Evolutionary conservation across 345 rosid genomes (phyloP).

Genomic region (Dovyalis caffra): DNA sequence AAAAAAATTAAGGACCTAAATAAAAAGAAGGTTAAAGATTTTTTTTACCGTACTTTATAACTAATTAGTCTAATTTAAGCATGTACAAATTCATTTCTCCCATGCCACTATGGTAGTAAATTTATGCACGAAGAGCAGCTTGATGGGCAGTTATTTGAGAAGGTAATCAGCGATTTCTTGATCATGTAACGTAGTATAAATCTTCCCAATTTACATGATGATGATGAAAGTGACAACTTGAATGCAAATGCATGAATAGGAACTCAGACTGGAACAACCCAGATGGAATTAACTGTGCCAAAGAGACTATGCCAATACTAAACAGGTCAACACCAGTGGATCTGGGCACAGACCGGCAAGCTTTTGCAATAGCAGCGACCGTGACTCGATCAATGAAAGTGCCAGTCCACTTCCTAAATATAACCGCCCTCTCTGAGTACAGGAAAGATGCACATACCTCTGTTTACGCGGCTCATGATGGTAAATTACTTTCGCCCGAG

Average conservation of each 20-base stretch:
- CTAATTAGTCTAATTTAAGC: too few relatives aligned
- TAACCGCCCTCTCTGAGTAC: slow-evolving; percentile 24
- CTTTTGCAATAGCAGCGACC: slow-evolving; percentile 6
- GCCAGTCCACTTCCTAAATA: slow-evolving; percentile 16
- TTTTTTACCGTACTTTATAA: too few relatives aligned
- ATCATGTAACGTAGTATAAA: too few relatives aligned
- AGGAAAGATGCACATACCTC: slow-evolving; percentile 29
- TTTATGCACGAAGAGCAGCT: too few relatives aligned
- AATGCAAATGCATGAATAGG: slow-evolving; percentile 3
- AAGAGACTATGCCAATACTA: slow-evolving; percentile 12
- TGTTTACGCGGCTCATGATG: neutral
- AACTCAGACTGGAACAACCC: slow-evolving; percentile 19
- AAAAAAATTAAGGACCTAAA: too few relatives aligned
- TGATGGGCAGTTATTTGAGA: too few relatives aligned
- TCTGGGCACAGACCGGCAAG: slow-evolving; percentile 1
- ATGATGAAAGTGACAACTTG: neutral
- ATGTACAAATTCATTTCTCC: too few relatives aligned
- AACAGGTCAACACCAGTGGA: neutral
- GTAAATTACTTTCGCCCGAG: neutral
- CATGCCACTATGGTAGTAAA: too few relatives aligned
- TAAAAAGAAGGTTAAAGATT: too few relatives aligned
- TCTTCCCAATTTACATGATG: neutral
- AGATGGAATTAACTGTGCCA: slow-evolving; percentile 8
- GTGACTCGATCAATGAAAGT: slow-evolving; percentile 15
- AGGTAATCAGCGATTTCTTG: too few relatives aligned